Evolutionary conservation across 1,284 basidiomycete species (phyloP), one percentile per base, ranked within the genome.

Genomic region (Apiotrichum sp.): DNA sequence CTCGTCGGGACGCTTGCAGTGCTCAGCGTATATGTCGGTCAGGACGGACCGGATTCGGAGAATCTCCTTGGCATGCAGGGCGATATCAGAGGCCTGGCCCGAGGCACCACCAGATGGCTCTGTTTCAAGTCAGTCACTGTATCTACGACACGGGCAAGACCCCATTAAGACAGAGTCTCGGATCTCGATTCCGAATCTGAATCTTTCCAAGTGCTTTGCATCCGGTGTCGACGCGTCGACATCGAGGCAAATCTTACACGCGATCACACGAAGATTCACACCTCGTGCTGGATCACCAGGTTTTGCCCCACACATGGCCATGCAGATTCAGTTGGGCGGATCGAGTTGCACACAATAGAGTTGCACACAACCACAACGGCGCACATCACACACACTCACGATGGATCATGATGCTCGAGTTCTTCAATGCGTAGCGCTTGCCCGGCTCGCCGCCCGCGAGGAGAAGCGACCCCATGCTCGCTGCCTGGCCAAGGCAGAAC

Each of bases 401-500:
- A 73, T 96, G 92, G 52, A 96, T 96, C 92, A 96, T 96, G 65
- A 96, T 90, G 69, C 87, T 90, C 22, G 90, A 86, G 70, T 96
- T 88, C 9, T 90, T 90, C 48, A 96, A 81, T 62, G 87, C 87
- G 69, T 90, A 91, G 39, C 92, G 81, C 73, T 92, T 89, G 22
- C 91, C 92, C 62, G 81, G 84, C 77, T 87, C 88, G 39, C 86
- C 90, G 50, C 88, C 89, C 4, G 88, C 87, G 6, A 95, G 81
- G 16, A 95, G 81, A 49, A 96, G 80, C 47, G 89, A 92, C 3
- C 89, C 92, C 93, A 96, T 96, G 42, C 87, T 90, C 58, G 88
- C 89, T 22, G 93, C 92, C 74, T 93, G 86, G 10, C 92, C 92
- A 51, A 95, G 81, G 69, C 91, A 92, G 76, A 93, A 95, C 0